Base-by-base conservation (phyloP, 1,139 yeast genomes). In the Hyphopichia fennica region DNA sequence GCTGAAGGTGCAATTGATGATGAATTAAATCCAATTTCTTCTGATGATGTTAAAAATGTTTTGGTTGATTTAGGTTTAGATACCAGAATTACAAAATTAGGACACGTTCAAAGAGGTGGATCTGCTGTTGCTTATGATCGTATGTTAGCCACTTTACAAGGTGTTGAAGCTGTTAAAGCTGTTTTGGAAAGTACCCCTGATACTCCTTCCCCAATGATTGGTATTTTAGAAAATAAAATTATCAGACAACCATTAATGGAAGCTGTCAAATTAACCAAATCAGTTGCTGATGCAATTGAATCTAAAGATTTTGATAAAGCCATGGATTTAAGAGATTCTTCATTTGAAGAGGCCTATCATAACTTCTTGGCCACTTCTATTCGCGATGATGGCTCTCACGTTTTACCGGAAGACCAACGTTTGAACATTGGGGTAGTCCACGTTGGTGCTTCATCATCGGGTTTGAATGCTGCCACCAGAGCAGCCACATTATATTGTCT, bases 81-180 rank as follows among this genome's bases (percentile, higher is more conserved):
- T 60, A 91, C 98, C 17, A 81, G 99, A 65, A 85, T 91, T 56
- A 93, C 99, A 40, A 89, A 95, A 20, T 75, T 93, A 52, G 99
- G 99, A 34, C 99, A 93, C 62, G 96, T 93, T 39, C 99, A 93
- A 73, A 83, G 99, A 69, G 99, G 99, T 69, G 99, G 99, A 62
- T 79, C 95, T 35, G 97, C 99, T 3, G 96, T 90, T 43, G 97
- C 98, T 3, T 85, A 75, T 60, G 99, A 93, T 64, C 81, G 99
- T 57, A 68, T 87, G 60, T 69, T 93, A 50, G 96, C 97, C 27
- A 91, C 99, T 18, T 65, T 91, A 54, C 99, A 93, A 73, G 99
- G 99, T 63, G 96, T 91, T 28, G 98, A 91, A 59, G 98, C 99
- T 10, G 96, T 93, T 40, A 84, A 85, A 49, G 98, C 98, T 5